phyloP scores from a whole-genome alignment of 768 basidiomycete species.

The Boletus pseudo-olivaceus region DNA sequence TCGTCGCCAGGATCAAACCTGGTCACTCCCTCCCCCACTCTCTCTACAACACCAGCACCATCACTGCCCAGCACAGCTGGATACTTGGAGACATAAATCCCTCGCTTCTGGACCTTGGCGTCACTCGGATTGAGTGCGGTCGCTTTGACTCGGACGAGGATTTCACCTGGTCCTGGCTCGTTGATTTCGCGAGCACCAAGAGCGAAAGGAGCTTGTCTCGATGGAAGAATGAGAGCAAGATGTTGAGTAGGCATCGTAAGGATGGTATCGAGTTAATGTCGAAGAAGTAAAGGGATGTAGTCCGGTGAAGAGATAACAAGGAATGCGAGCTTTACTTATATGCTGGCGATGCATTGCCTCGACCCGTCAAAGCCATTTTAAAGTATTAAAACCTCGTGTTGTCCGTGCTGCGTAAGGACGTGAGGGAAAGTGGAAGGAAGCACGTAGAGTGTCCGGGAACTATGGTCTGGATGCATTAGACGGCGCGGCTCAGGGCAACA shows the following conservation, averaged over 20 bases:
- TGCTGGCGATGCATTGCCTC: conserved; percentile 29
- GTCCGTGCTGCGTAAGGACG: conserved; percentile 30
- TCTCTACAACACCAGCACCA: conserved; percentile 48
- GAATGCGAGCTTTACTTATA: conserved; percentile 27
- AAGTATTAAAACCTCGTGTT: conserved; percentile 35
- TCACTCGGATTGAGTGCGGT: conserved; percentile 53
- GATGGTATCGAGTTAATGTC: conserved; percentile 4
- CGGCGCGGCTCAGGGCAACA: conserved; percentile 32
- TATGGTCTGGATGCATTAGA: conserved; percentile 32
- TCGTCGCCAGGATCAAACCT: conserved; percentile 49
- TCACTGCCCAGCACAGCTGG: conserved; percentile 50
- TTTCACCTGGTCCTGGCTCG: conserved; percentile 44
- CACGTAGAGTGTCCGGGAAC: conserved; percentile 27
- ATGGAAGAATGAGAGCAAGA: conserved; percentile 30
- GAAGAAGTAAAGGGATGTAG: conserved; percentile 12
- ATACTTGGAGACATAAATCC: conserved; percentile 37
- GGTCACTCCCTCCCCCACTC: conserved; percentile 49
- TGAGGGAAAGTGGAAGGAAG: conserved; percentile 23
- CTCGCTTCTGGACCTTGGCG: conserved; percentile 46
- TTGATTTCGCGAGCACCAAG: conserved; percentile 35
- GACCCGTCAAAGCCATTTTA: conserved; percentile 20
- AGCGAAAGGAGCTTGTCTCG: conserved; percentile 34
- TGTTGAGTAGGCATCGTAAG: conserved; percentile 26
- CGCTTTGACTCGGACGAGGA: conserved; percentile 46
- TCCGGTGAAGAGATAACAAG: conserved; percentile 19